Evolutionary conservation across 495 filamentous ascomycete genomes (phyloP), one percentile per base, ranked within the genome.

Genomic region (Lepraria neglecta): DNA sequence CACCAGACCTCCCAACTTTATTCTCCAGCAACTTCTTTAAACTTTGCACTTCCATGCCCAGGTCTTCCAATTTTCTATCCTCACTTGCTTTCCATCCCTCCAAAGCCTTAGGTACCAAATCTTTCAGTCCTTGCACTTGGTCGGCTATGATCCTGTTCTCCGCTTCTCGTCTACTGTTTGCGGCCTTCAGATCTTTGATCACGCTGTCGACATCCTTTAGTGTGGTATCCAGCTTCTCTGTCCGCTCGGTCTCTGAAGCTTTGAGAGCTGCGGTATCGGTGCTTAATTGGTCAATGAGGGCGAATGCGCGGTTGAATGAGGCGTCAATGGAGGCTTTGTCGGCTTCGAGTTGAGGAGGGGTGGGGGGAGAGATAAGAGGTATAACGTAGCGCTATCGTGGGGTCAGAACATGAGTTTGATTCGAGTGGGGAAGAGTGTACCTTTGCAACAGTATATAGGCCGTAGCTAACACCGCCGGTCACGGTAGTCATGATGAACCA

Each of bases 401-500:
- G 5, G 45, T 58, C 30, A 66, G 56, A 15, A 30, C 1, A 17
- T 14, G 6, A 6, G 4, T 11, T 24, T 45, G 11, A 52, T 45
- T 15, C 12, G 27, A 14, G 12, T 17, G 10, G 6, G 4, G 6
- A 19, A 4, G 1, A 2, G 56, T 48, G 60, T 70, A 88, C 88
- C 83, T 95, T 95, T 61, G 89, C 86, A 11, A 96, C 80, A 66
- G 84, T 82, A 70, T 91, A 97, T n/a, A 94, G 71, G 3, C 90
- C 91, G 68, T 95, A 96, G 9, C 88, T 80, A 4, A 95, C 85
- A 44, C 90, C 89, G 46, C 88, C 87, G 64, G 92, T 86, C 10
- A 95, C 87, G 0, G 91, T 97, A 10, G 92, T 91, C 89, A 95
- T 90, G 66, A 97, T 95, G 71, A 97, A 99, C 88, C 89, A 97